These are phyloP conservation scores for Nitzschia sp. DNA, from an alignment of 108 stramenopile genomes.

Conservation along the genomic window DNA sequence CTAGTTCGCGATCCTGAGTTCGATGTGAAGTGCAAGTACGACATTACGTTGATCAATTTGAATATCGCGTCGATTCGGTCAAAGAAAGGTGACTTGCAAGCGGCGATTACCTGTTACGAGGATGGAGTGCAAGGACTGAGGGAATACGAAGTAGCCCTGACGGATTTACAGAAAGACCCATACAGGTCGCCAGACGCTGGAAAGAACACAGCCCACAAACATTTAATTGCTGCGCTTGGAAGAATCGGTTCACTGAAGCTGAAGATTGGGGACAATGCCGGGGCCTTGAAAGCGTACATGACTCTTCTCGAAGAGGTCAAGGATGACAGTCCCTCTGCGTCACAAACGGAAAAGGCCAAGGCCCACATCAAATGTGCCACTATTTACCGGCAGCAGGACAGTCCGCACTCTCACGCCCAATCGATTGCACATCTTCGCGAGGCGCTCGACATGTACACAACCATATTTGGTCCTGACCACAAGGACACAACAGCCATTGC, in stretches of 20 bases:
- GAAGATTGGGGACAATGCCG: conserved; percentile 76
- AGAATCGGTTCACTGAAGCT: conserved; percentile 83
- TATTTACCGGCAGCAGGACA: conserved; percentile 74
- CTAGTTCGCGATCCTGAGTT: conserved; percentile 72
- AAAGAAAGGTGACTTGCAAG: conserved; percentile 76
- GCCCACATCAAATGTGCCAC: conserved; percentile 90
- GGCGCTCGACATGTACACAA: conserved; percentile 86
- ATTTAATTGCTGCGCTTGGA: conserved; percentile 82
- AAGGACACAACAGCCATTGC: conserved; percentile 85
- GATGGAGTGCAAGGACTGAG: conserved; percentile 77
- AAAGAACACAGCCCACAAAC: conserved; percentile 82
- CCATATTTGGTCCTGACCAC: conserved; percentile 76
- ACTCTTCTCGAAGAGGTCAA: conserved; percentile 71
- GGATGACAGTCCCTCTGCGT: conserved; percentile 70
- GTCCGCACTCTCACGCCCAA: conserved; percentile 60
- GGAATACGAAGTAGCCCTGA: conserved; percentile 65
- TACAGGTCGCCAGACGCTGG: conserved; percentile 28
- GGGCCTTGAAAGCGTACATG: conserved; percentile 75
- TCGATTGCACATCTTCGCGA: conserved; percentile 79
- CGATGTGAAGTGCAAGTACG: conserved; percentile 83
- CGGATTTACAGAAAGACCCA: conserved; percentile 48
- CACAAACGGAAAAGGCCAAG: conserved; percentile 82
- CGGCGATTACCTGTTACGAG: conserved; percentile 74
- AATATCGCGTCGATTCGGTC: conserved; percentile 90
- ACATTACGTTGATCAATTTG: conserved; percentile 80